These are phyloP conservation scores for Chlamydomonas eustigma DNA, from an alignment of 139 green algal species.

Conservation along the genomic window DNA sequence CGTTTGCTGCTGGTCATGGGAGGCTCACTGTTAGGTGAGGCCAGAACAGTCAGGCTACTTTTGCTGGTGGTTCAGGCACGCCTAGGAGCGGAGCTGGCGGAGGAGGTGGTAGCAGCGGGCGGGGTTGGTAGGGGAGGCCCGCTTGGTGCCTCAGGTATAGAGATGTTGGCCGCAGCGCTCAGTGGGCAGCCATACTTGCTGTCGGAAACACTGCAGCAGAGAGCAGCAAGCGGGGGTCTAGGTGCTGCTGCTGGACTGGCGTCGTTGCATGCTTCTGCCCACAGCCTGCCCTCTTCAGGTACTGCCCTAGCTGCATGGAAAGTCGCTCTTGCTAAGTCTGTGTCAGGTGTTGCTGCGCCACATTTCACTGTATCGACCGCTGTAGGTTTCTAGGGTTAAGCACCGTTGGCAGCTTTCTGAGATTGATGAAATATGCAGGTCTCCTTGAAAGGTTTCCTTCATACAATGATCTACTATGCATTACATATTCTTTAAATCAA, in stretches of 20 bases:
- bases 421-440: no score
- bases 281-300: background rate
- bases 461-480: no score
- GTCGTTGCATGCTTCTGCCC: background rate
- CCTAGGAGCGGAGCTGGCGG: background rate
- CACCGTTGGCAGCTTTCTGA: no score
- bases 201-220: background rate
- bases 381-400: background rate
- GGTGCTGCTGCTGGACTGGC: slow-evolving; percentile 2
- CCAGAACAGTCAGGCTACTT: background rate
- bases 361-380: background rate
- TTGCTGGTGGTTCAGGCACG: background rate
- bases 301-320: background rate
- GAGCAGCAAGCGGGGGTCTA: background rate
- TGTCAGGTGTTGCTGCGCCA: background rate
- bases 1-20: slow-evolving; percentile 12
- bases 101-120: background rate
- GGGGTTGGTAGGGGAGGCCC: no score
- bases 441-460: no score
- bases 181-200: background rate
- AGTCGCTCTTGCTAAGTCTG: background rate
- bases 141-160: background rate
- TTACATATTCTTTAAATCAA: no score
- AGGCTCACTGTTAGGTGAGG: slow-evolving; percentile 2
- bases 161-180: background rate